Evolutionary conservation across 2,329 filamentous ascomycete species (phyloP).

Genomic region (Trichoderma polysporum): DNA sequence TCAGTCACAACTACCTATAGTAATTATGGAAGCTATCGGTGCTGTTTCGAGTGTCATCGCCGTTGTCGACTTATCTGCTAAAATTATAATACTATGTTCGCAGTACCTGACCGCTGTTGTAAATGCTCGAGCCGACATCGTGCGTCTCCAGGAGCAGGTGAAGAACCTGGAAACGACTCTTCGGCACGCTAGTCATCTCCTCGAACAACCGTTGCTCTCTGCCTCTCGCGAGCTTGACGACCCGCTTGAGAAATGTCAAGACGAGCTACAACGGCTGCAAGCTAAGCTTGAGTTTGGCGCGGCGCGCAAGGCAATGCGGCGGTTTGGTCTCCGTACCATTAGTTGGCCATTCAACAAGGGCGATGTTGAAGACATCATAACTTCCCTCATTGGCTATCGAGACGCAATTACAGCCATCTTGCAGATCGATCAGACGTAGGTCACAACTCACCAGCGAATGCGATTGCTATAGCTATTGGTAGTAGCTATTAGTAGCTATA

Average conservation of each 20-base stretch:
- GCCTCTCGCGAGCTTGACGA: background rate
- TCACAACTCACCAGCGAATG: background rate
- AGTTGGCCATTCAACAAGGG: background rate
- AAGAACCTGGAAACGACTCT: background rate
- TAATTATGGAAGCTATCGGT: background rate
- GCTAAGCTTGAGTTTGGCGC: background rate
- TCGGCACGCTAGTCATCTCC: background rate
- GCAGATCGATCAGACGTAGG: background rate
- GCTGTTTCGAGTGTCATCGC: background rate
- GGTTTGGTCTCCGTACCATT: background rate
- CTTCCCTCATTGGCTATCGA: background rate
- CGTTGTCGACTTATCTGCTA: background rate
- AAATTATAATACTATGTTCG: background rate
- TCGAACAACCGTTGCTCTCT: background rate
- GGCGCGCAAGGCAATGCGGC: background rate
- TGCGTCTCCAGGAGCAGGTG: background rate
- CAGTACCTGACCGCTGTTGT: background rate
- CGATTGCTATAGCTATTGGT: background rate
- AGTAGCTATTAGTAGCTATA: background rate
- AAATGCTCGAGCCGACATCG: background rate
- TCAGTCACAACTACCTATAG: background rate
- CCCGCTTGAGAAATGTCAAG: background rate
- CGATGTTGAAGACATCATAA: background rate
- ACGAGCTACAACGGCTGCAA: background rate
- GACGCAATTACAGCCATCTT: background rate